Evolutionary conservation across 352 stramenopile species (phyloP), one percentile per base, ranked within the genome.

Genomic region (Phytophthora tentaculata): DNA sequence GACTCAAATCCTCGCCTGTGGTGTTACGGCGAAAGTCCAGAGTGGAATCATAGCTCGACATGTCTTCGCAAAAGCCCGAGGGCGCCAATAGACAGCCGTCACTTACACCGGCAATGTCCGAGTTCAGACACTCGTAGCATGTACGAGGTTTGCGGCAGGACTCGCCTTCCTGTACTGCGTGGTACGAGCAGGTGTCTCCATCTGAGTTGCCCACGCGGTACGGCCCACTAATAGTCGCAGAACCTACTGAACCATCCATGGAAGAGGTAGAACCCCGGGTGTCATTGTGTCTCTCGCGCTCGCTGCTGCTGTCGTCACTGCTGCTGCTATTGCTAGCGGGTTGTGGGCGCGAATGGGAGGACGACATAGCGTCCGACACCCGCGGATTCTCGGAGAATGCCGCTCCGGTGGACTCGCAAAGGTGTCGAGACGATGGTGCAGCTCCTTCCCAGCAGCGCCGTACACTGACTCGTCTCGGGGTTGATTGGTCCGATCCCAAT

Each of bases 121-220:
- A 57, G 63, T 91, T 91, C 26, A 94, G 69, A 70, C 85, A 94
- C 71, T 91, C 83, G 59, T 84, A 89, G 57, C 85, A 93, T 0
- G 72, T 80, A 41, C 85, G 81, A 32, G 85, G 81, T 58, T 88
- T 62, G 10, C 80, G 83, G 50, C 85, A 94, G 5, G 51, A 74
- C 41, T 65, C 57, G n/a, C 61, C 67, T 8, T 72, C 54, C 20
- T 74, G 47, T n/a, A 74, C 53, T 9, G 64, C 60, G 73, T 91
- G 89, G 69, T 88, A 91, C 62, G 77, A 84, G 68, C 85, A 94
- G 29, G 76, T 81, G 53, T 88, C 79, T 56, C 71, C 82, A 19
- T 75, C 73, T 1, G 66, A 65, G 61, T 84, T 79, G 61, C 83
- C 71, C 44, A 78, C 73, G 64, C 80, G 73, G 60, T 71, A 74